phyloP scores from a whole-genome alignment of 2,329 filamentous ascomycete genomes.

The Raffaelea arxii region DNA sequence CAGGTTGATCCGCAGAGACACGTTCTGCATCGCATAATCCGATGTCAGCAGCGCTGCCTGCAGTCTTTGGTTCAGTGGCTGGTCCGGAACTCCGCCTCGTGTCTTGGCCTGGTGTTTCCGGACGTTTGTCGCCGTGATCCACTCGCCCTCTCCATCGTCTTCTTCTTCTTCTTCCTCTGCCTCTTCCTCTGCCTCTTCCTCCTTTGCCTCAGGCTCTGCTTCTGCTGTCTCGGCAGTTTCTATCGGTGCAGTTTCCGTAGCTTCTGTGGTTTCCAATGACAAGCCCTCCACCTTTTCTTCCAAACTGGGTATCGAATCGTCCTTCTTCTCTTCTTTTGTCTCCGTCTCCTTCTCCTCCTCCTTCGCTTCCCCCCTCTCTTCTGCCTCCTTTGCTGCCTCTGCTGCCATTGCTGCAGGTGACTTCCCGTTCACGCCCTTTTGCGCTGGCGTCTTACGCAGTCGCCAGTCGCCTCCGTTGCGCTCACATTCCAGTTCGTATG shows the following conservation, averaged over 20 bases:
- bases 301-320: slow-evolving; percentile 12
- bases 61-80: slow-evolving; percentile 53
- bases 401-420: slow-evolving; percentile 31
- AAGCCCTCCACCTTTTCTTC: slow-evolving; percentile 15
- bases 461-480: slow-evolving; percentile 84
- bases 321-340: background rate
- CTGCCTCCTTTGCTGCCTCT: background rate
- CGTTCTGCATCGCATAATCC: slow-evolving; percentile 97
- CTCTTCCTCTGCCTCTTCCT: slow-evolving; percentile 24
- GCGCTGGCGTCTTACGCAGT: slow-evolving; percentile 65
- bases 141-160: slow-evolving; percentile 57
- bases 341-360: slow-evolving; percentile 6
- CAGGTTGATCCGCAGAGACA: slow-evolving; percentile 87
- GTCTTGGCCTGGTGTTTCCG: slow-evolving; percentile 72
- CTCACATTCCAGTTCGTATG: slow-evolving; percentile 92
- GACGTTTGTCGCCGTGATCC: slow-evolving; percentile 92
- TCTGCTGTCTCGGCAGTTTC: background rate
- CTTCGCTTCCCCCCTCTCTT: background rate
- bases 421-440: slow-evolving; percentile 66
- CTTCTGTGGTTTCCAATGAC: background rate
- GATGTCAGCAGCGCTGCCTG: slow-evolving; percentile 88
- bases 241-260: background rate
- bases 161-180: slow-evolving; percentile 28
- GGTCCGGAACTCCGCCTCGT: slow-evolving; percentile 34
- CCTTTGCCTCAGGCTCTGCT: background rate